These are phyloP conservation scores for Monosporascus sp. DNA, from an alignment of 2,329 filamentous ascomycete species.

Conservation along the genomic window DNA sequence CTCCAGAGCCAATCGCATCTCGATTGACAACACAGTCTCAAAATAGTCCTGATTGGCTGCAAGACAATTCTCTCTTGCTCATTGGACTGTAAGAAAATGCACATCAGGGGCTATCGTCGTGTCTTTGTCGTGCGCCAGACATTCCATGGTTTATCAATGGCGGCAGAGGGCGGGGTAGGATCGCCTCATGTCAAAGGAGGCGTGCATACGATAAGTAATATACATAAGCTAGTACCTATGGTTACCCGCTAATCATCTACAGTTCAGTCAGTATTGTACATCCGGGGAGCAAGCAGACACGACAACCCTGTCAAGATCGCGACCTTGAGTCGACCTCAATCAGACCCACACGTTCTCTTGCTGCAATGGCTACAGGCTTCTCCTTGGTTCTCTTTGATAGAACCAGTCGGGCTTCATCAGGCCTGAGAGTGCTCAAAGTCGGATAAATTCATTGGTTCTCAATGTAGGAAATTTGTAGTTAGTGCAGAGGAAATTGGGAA, in stretches of 20 bases:
- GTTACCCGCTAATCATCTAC: neutral
- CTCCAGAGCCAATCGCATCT: slow-evolving; percentile 22
- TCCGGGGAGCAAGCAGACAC: neutral
- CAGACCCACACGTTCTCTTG: slow-evolving; percentile 10
- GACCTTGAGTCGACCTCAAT: neutral
- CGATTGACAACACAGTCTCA: slow-evolving; percentile 12
- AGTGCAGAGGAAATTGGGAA: slow-evolving; percentile 20
- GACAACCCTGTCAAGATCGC: neutral
- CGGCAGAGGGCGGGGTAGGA: neutral
- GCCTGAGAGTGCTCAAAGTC: slow-evolving; percentile 19
- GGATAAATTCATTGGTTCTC: slow-evolving; percentile 19
- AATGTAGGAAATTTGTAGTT: slow-evolving; percentile 12
- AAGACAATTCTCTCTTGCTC: slow-evolving; percentile 1
- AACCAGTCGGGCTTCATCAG: slow-evolving; percentile 14
- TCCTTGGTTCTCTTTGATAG: slow-evolving; percentile 9
- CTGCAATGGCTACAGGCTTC: slow-evolving; percentile 9
- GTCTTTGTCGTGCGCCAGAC: neutral
- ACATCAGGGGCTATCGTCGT: slow-evolving; percentile 1
- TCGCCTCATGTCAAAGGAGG: neutral
- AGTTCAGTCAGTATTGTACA: neutral
- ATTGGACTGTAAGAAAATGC: slow-evolving; percentile 12
- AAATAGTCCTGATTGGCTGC: slow-evolving; percentile 14
- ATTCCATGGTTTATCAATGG: neutral
- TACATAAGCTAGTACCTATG: neutral
- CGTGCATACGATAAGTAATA: neutral